phyloP scores from a whole-genome alignment of 768 basidiomycete genomes.

The Hypholoma sublateritium region DNA sequence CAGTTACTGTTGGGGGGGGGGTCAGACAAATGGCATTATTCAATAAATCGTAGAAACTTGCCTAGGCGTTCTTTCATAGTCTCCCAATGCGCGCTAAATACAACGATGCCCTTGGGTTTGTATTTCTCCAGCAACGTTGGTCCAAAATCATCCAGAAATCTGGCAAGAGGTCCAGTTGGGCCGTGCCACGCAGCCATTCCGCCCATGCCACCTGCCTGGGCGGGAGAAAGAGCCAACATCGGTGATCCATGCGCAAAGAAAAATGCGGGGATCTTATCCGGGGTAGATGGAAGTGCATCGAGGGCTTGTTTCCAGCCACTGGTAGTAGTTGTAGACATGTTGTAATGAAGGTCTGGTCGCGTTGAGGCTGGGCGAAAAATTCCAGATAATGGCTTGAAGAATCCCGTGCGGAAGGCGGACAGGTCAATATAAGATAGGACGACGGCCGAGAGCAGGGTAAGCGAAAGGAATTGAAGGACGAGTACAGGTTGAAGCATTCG shows the following conservation, averaged over 20 bases:
- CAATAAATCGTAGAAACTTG: constrained; percentile 22
- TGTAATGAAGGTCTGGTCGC: not conserved
- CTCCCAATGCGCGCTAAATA: constrained; percentile 87
- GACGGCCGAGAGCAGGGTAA: constrained; percentile 13
- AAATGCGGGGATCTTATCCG: constrained; percentile 68
- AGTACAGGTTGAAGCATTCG: constrained; percentile 8
- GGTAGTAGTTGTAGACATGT: constrained; percentile 12
- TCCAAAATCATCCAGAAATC: constrained; percentile 67
- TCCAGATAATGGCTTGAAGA: constrained; percentile 8
- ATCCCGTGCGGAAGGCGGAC: constrained; percentile 7
- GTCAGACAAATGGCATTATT: not conserved
- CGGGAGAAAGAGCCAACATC: constrained; percentile 40
- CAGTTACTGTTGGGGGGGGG: constrained; percentile 49
- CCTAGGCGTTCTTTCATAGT: constrained; percentile 57
- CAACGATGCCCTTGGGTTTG: constrained; percentile 74
- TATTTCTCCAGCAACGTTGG: constrained; percentile 66
- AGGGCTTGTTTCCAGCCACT: constrained; percentile 53
- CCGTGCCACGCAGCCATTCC: constrained; percentile 36
- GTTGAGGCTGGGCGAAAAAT: not conserved
- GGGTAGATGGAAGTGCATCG: constrained; percentile 52
- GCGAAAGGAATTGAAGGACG: constrained; percentile 6
- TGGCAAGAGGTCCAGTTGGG: constrained; percentile 51
- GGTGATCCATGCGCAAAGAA: constrained; percentile 77
- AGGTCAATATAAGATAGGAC: constrained; percentile 15
- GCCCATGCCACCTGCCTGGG: constrained; percentile 13